Evolutionary conservation across 1,284 basidiomycete genomes (phyloP).

Genomic region (Boletus hoseneyae): DNA sequence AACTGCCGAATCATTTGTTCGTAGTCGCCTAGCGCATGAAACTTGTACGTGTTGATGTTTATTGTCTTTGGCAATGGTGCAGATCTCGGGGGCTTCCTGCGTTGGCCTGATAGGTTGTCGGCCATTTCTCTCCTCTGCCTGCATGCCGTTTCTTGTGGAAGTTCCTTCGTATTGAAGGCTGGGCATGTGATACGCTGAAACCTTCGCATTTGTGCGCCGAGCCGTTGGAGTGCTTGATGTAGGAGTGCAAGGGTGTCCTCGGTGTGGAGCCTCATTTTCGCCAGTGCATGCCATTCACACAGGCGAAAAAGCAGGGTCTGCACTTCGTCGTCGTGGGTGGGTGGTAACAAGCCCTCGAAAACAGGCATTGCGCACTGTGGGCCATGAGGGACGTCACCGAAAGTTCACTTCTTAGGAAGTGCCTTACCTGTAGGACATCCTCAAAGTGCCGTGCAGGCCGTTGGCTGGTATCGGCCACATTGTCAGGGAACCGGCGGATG

Average conservation of each 20-base stretch:
- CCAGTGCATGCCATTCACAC: neutral
- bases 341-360: neutral
- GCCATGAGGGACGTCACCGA: no score
- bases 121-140: neutral
- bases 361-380: neutral
- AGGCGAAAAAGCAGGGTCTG: neutral
- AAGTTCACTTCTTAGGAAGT: no score
- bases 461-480: no score
- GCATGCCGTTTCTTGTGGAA: neutral
- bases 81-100: neutral
- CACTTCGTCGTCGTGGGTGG: neutral
- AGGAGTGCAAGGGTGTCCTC: neutral
- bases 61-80: neutral
- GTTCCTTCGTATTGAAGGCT: neutral
- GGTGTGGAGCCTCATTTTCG: neutral
- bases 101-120: no score
- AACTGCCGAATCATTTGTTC: neutral
- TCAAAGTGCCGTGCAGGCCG: slow-evolving; percentile 1
- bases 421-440: neutral
- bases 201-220: neutral
- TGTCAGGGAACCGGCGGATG: no score
- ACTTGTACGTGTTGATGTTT: neutral
- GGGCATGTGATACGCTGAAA: neutral
- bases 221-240: neutral
- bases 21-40: neutral